Evolutionary conservation across 1,139 yeast species (phyloP), one percentile per base, ranked within the genome.

Genomic region (Scheffersomyces stambukii): DNA sequence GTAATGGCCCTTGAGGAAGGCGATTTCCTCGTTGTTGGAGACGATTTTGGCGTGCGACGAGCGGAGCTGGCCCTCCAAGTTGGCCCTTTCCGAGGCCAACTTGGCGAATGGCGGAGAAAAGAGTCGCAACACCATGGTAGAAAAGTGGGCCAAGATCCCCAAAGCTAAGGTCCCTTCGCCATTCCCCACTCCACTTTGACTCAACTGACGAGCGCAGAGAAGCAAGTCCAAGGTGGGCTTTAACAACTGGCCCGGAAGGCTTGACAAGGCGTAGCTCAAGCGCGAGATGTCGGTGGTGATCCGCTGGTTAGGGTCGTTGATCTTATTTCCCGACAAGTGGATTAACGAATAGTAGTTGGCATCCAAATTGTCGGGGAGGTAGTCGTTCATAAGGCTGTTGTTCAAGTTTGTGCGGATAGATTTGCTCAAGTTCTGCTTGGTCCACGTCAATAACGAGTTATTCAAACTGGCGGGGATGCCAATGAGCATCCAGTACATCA

Each of bases 31-130:
- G 43, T 74, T 76, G 48, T 81, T 82, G 27, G 77, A 65, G 21
- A 85, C 88, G 19, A 89, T 65, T 48, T 86, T 80, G 2, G 95
- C 77, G 54, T 89, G 96, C 19, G 83, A 72, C 14, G 82, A 74
- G 43, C 95, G 76, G 42, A 86, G 81, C 48, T 83, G 81, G 36
- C 96, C 95, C 55, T 89, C 96, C 30, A 86, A 63, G 29, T 77
- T 74, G 9, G 95, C 91, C 48, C 81, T 78, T 38, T 79, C 78
- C 30, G 86, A 70, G 1, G 94, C 86, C 32, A 85, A 65, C 48
- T 74, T 81, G 16, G 95, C 93, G 50, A 89, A 89, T 28, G 94
- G 94, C 6, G 97, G 97, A 8, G 95, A 84, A 44, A 88, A 75
- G 32, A 83, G 64, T 41, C 82, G 70, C 42, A 89, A 62, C 25